Conservation (phyloP, 176 grass and related monocot genomes). For the Poa pratensis region DNA sequence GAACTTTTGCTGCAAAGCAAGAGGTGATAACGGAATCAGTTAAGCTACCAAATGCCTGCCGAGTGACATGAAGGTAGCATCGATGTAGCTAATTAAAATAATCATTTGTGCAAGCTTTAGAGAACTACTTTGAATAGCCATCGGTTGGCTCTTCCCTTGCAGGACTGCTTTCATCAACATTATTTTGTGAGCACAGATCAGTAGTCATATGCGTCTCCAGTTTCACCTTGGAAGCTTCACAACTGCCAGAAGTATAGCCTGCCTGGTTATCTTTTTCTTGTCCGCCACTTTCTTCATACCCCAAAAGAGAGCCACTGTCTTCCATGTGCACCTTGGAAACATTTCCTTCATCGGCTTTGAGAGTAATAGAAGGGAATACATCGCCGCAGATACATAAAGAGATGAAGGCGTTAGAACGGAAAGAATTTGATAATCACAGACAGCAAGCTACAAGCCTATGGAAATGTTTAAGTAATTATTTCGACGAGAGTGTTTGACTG, state of each 20-base stretch:
- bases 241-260: conserved; percentile 28
- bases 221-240: conserved; percentile 25
- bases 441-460: conserved; percentile 17
- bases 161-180: conserved; percentile 29
- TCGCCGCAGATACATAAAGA: conserved; percentile 16
- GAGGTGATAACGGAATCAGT: conserved; percentile 30
- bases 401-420: not conserved
- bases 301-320: conserved; percentile 10
- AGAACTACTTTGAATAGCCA: conserved; percentile 42
- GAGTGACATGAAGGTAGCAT: conserved; percentile 32
- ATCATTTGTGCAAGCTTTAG: conserved; percentile 24
- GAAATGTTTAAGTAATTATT: not conserved
- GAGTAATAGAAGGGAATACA: conserved; percentile 43
- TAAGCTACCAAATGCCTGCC: conserved; percentile 6
- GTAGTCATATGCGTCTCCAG: conserved; percentile 31
- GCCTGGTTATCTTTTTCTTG: conserved; percentile 31
- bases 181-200: conserved; percentile 41
- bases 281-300: conserved; percentile 22
- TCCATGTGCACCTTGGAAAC: conserved; percentile 23
- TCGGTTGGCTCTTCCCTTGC: conserved; percentile 38
- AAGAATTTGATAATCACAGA: not conserved
- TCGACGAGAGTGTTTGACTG: not conserved
- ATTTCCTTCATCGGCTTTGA: conserved; percentile 28
- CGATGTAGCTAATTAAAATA: conserved; percentile 37
- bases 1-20: conserved; percentile 47